phyloP scores from a whole-genome alignment of 2,329 filamentous ascomycete genomes.

The Fusarium chaquense region DNA sequence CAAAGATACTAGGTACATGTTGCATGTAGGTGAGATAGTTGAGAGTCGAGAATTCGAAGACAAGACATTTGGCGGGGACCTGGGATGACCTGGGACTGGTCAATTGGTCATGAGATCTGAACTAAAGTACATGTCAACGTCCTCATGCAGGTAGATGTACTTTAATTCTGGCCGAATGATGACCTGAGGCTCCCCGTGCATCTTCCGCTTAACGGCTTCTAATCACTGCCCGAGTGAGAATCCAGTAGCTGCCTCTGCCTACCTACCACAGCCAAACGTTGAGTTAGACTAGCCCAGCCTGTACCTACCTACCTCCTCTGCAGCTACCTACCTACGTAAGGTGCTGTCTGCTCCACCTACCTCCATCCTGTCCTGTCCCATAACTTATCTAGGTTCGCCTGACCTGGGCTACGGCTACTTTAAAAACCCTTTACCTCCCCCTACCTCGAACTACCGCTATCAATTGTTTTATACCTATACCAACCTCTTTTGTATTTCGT shows the following conservation, averaged over 20 bases:
- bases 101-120: slow-evolving; percentile 38
- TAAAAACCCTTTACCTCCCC: slow-evolving; percentile 43
- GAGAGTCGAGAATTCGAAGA: slow-evolving; percentile 23
- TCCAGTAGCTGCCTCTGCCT: background rate
- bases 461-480: slow-evolving; percentile 16
- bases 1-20: slow-evolving; percentile 21
- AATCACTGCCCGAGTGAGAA: slow-evolving; percentile 11
- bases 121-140: slow-evolving; percentile 26
- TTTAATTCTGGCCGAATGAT: slow-evolving; percentile 22
- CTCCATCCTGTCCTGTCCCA: slow-evolving; percentile 31
- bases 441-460: slow-evolving; percentile 15
- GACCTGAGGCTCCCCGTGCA: slow-evolving; percentile 29
- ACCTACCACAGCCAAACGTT: slow-evolving; percentile 12
- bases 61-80: slow-evolving; percentile 23
- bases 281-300: slow-evolving; percentile 9
- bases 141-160: slow-evolving; percentile 36
- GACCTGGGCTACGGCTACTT: slow-evolving; percentile 30
- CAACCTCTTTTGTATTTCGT: slow-evolving; percentile 4
- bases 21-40: slow-evolving; percentile 14
- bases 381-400: slow-evolving; percentile 30
- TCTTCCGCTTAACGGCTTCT: slow-evolving; percentile 39
- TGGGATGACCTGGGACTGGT: slow-evolving; percentile 13
- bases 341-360: slow-evolving; percentile 41
- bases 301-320: slow-evolving; percentile 28
- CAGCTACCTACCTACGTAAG: slow-evolving; percentile 21